phyloP scores from a whole-genome alignment of 352 stramenopile genomes.

The Pythium utonaiense region DNA sequence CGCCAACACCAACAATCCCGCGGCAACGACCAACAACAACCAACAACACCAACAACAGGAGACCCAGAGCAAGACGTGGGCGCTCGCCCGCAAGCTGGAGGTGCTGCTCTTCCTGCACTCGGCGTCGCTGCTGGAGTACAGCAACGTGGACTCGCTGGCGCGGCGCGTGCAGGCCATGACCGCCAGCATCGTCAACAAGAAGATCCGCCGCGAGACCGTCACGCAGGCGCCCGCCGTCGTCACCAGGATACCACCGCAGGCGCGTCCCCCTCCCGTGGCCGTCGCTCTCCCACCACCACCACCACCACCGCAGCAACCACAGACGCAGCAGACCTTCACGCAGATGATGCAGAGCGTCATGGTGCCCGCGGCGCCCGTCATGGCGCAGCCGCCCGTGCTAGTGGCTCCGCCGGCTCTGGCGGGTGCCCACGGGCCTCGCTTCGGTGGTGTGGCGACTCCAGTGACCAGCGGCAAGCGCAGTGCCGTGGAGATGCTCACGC shows the following conservation, averaged over 20 bases:
- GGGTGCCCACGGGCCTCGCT: neutral
- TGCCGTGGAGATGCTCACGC: slow-evolving; percentile 5
- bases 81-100: slow-evolving; percentile 76
- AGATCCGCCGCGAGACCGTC: slow-evolving; percentile 57
- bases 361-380: neutral
- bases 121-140: slow-evolving; percentile 77
- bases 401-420: neutral
- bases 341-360: slow-evolving; percentile 19
- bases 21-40: too few species aligned
- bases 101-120: slow-evolving; percentile 83
- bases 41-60: slow-evolving; percentile 12
- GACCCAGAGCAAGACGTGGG: slow-evolving; percentile 51
- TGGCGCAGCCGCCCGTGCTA: neutral
- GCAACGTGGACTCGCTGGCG: slow-evolving; percentile 71
- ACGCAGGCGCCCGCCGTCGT: too few species aligned
- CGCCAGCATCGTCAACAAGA: slow-evolving; percentile 81
- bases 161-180: slow-evolving; percentile 79
- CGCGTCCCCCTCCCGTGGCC: neutral
- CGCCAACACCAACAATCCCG: too few species aligned
- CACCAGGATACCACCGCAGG: too few species aligned
- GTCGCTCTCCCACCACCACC: neutral
- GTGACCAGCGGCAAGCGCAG: slow-evolving; percentile 8
- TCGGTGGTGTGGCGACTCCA: neutral
- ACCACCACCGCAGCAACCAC: too few species aligned
- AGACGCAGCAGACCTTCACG: slow-evolving; percentile 12